phyloP scores from a whole-genome alignment of 352 stramenopile species.

The Phytophthora tubulina region DNA sequence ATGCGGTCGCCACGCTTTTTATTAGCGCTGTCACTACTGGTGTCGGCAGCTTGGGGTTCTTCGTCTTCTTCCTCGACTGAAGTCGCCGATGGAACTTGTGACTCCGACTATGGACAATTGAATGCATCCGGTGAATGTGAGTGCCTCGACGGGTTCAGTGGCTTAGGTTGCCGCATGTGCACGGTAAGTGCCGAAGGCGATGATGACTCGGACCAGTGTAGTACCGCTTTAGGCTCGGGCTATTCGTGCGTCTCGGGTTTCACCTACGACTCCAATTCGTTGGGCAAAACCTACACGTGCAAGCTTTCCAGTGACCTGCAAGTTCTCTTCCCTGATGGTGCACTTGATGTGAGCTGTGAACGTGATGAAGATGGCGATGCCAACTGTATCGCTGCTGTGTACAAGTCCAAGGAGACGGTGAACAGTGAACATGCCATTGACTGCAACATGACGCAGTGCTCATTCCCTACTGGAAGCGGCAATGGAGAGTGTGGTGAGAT shows the following conservation, averaged over 20 bases:
- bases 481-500: slow-evolving; percentile 59
- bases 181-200: slow-evolving; percentile 4
- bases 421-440: slow-evolving; percentile 68
- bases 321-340: slow-evolving; percentile 68
- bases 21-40: slow-evolving; percentile 4
- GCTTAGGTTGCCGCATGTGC: slow-evolving; percentile 74
- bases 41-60: slow-evolving; percentile 3
- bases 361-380: slow-evolving; percentile 33
- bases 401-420: slow-evolving; percentile 59
- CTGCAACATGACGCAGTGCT: slow-evolving; percentile 63
- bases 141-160: slow-evolving; percentile 62
- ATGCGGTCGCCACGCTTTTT: slow-evolving; percentile 10
- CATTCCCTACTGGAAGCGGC: slow-evolving; percentile 51
- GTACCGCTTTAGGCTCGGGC: slow-evolving; percentile 35
- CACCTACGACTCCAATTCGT: slow-evolving; percentile 49
- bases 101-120: slow-evolving; percentile 58
- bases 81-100: slow-evolving; percentile 39
- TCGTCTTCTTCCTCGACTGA: slow-evolving; percentile 18
- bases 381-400: slow-evolving; percentile 73
- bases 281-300: slow-evolving; percentile 76
- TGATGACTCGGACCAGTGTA: slow-evolving; percentile 34
- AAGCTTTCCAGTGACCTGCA: slow-evolving; percentile 57
- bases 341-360: slow-evolving; percentile 68
- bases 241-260: slow-evolving; percentile 61
- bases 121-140: slow-evolving; percentile 63